Base-by-base conservation (phyloP, 495 filamentous ascomycete species). In the Aeminium ludgeri region DNA sequence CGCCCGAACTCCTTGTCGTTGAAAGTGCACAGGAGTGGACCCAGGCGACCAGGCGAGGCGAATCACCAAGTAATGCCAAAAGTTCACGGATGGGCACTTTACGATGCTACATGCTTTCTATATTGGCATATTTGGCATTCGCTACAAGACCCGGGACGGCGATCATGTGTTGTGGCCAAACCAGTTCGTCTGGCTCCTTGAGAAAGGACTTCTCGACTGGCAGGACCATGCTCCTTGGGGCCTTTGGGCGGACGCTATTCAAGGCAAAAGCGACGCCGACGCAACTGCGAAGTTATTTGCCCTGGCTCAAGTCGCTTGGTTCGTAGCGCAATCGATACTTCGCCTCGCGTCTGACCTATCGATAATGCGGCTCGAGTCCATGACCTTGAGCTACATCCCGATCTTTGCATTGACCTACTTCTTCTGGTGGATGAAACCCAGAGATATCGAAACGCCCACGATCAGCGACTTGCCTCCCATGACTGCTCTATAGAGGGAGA, bases 361-460 rank as follows among this genome's bases (percentile, higher is more conserved):
- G 2, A 43, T 64, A 4, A 45, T 51, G 7, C 55, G 54, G 29
- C 49, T 64, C 11, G 60, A 64, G 34, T 48, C 52, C 1, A 61
- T 60, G 55, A 60, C 61, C 7, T 46, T 62, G 6, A 55, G 54
- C 13, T 61, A 59, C 34, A 51, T 62, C 35, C 57, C 58, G 10
- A 40, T 58, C 12, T 51, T 58, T 38, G 49, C 48, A 2, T 38
- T 60, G 17, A 60, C 55, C 11, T 64, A 59, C 42, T 51, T 55
- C 46, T 59, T 59, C 38, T 63, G 61, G 58, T 62, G 54, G 58
- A 30, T 53, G 20, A 64, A 64, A 43, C 60, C 58, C 5, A 58
- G 56, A 36, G 55, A 61, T 41, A 49, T 63, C 15, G 34, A 47
- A 34, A 55, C 56, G 7, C 59, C 60, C 8, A 58, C 59, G 3